phyloP scores from a whole-genome alignment of 129 eudicot genomes.

The Ambrosia trifida region DNA sequence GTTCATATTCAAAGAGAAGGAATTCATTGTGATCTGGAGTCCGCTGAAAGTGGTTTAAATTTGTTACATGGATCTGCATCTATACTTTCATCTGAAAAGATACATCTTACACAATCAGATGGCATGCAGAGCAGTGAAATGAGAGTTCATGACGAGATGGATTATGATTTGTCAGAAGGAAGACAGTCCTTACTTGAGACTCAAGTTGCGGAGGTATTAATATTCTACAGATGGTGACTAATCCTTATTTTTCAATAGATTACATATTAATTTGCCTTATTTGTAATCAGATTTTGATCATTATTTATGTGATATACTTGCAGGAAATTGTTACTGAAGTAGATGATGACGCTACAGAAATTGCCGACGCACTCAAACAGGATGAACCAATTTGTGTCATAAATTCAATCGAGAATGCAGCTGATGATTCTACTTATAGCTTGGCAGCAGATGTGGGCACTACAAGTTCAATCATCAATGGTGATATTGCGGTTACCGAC shows the following conservation, averaged over 20 bases:
- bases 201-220: constrained; percentile 52
- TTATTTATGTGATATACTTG: constrained; percentile 14
- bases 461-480: constrained; percentile 17
- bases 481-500: constrained; percentile 30
- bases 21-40: constrained; percentile 25
- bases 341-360: constrained; percentile 17
- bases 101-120: constrained; percentile 24
- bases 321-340: constrained; percentile 49
- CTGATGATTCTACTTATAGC: constrained; percentile 37
- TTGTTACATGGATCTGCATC: constrained; percentile 24
- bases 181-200: constrained; percentile 28
- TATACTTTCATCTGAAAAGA: constrained; percentile 23
- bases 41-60: constrained; percentile 22
- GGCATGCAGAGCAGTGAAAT: constrained; percentile 35
- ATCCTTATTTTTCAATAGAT: constrained; percentile 7
- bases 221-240: constrained; percentile 9
- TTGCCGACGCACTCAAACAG: constrained; percentile 27
- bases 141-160: constrained; percentile 22
- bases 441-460: constrained; percentile 33
- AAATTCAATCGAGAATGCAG: constrained; percentile 34
- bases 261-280: background rate
- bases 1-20: constrained; percentile 29
- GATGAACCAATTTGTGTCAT: constrained; percentile 24
- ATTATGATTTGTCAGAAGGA: constrained; percentile 26
- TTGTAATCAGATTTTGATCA: constrained; percentile 15